A percentile compares a stretch with the other conserved stretches of the same genome.
Conservation (phyloP, 192 early-diverging fungal species). For the Coemansia pectinata region DNA sequence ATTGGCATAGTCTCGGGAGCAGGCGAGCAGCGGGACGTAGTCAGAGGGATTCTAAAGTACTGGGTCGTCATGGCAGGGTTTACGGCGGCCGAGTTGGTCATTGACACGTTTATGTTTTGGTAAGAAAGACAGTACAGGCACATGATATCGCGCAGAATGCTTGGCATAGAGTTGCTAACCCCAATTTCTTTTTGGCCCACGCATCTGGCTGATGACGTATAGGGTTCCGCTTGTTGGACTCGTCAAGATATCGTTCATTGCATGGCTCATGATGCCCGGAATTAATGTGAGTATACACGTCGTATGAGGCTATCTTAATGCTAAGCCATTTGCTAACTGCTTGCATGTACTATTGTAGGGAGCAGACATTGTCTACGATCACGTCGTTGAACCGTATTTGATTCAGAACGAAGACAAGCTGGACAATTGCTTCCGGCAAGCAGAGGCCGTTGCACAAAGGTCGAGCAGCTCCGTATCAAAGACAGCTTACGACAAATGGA, state of each 20-base stretch:
- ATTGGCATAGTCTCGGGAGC: constrained; percentile 14
- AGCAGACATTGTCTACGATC: constrained; percentile 48
- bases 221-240: constrained; percentile 54
- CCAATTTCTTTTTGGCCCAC: background rate
- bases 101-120: constrained; percentile 58
- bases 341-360: constrained; percentile 20
- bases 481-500: constrained; percentile 49
- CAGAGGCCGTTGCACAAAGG: constrained; percentile 42
- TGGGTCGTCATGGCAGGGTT: constrained; percentile 58
- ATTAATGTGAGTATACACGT: constrained; percentile 43
- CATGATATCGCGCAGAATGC: background rate
- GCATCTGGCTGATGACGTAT: constrained; percentile 9
- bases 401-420: constrained; percentile 38
- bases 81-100: constrained; percentile 47
- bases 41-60: constrained; percentile 50
- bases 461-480: constrained; percentile 41
- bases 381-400: constrained; percentile 52
- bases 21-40: constrained; percentile 33
- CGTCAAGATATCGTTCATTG: constrained; percentile 48
- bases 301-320: background rate
- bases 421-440: constrained; percentile 45
- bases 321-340: background rate
- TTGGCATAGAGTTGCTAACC: background rate
- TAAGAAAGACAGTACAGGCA: constrained; percentile 13
- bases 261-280: constrained; percentile 54